phyloP scores from a whole-genome alignment of 2,329 filamentous ascomycete genomes.

The Penicillium sclerotiorum region DNA sequence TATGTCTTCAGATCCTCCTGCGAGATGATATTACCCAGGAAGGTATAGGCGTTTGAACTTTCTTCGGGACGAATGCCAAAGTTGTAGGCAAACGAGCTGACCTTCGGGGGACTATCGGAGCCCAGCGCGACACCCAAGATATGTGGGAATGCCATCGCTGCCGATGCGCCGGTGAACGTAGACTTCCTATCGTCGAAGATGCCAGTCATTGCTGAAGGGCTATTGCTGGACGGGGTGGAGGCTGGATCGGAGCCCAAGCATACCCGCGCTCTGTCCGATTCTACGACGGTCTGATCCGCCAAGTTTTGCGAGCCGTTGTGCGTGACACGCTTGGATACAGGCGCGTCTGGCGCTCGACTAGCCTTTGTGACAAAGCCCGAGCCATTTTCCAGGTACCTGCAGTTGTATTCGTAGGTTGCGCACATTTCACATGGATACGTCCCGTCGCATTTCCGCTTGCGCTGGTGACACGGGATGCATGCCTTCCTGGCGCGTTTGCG shows the following conservation, averaged over 20 bases:
- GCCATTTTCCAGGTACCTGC: slow-evolving; percentile 30
- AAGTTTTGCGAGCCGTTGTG: too few species aligned
- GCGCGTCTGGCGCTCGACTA: too few species aligned
- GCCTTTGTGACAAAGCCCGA: too few species aligned
- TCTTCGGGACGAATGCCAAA: slow-evolving; percentile 36
- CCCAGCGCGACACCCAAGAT: slow-evolving; percentile 31
- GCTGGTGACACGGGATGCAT: slow-evolving; percentile 36
- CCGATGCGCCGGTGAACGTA: slow-evolving; percentile 32
- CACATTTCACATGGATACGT: slow-evolving; percentile 35
- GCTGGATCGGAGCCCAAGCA: too few species aligned
- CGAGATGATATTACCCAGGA: slow-evolving; percentile 28
- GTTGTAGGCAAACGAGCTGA: slow-evolving; percentile 32
- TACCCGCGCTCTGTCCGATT: too few species aligned
- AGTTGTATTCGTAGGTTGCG: slow-evolving; percentile 31
- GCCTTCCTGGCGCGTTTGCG: slow-evolving; percentile 35
- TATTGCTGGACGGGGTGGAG: too few species aligned
- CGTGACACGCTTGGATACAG: too few species aligned
- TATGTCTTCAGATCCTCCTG: slow-evolving; percentile 27
- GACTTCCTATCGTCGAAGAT: slow-evolving; percentile 33
- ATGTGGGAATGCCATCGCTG: slow-evolving; percentile 35
- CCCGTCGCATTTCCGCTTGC: slow-evolving; percentile 37
- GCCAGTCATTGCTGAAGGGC: slow-evolving; percentile 22
- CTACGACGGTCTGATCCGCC: too few species aligned
- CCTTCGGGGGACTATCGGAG: slow-evolving; percentile 29
- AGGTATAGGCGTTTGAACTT: slow-evolving; percentile 24